Evolutionary conservation across 2,329 filamentous ascomycete genomes (phyloP).

Genomic region (Zasmidium angulare): DNA sequence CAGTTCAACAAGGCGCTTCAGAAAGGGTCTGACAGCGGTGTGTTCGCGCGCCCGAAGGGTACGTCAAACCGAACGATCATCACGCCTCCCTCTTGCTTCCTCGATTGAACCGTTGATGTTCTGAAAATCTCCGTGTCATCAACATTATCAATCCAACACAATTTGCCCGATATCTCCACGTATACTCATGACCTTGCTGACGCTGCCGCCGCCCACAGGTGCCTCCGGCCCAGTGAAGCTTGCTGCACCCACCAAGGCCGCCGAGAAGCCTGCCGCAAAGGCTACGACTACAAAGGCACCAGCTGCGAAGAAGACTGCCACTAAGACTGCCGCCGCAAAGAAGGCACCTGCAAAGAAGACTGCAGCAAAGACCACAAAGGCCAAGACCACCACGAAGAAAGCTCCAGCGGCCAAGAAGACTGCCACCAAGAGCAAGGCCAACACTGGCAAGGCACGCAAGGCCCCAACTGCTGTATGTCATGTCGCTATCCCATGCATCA

Average conservation of each 20-base stretch:
- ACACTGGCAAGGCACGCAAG: slow-evolving; percentile 49
- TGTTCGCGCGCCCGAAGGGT: slow-evolving; percentile 91
- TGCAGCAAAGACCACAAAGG: slow-evolving; percentile 35
- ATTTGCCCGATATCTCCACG: slow-evolving; percentile 3
- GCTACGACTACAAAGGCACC: slow-evolving; percentile 52
- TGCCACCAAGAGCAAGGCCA: slow-evolving; percentile 43
- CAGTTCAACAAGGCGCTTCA: slow-evolving; percentile 86
- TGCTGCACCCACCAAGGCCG: slow-evolving; percentile 36
- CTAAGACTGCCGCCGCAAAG: slow-evolving; percentile 37
- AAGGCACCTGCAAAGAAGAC: slow-evolving; percentile 48
- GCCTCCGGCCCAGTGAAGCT: slow-evolving; percentile 91
- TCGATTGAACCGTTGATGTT: slow-evolving; percentile 11
- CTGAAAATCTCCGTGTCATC: slow-evolving; percentile 8
- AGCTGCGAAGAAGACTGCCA: slow-evolving; percentile 52
- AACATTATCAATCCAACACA: slow-evolving; percentile 6
- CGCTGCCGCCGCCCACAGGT: slow-evolving; percentile 49
- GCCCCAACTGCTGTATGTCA: slow-evolving; percentile 35
- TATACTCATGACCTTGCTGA: slow-evolving; percentile 23
- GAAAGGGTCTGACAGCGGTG: slow-evolving; percentile 78
- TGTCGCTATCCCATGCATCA: slow-evolving; percentile 9
- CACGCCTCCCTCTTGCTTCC: slow-evolving; percentile 13
- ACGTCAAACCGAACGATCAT: slow-evolving; percentile 41
- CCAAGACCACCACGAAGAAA: slow-evolving; percentile 46
- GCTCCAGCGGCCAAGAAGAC: slow-evolving; percentile 32
- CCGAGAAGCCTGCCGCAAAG: slow-evolving; percentile 41